phyloP scores from a whole-genome alignment of 2,329 filamentous ascomycete genomes.

The Botrytis galanthina region DNA sequence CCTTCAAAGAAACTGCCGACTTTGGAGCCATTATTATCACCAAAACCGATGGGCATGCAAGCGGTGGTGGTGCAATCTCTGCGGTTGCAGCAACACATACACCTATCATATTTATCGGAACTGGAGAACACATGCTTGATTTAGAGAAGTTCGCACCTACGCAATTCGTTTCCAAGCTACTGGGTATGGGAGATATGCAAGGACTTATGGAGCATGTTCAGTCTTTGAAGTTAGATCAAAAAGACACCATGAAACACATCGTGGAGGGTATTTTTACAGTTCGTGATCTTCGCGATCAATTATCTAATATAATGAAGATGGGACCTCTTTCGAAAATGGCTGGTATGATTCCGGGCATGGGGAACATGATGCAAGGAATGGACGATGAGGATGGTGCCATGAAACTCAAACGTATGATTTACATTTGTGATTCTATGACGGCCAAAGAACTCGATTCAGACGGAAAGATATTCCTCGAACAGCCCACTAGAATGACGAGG shows the following conservation, averaged over 20 bases:
- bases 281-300: constrained; percentile 88
- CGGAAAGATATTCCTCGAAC: constrained; percentile 88
- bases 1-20: constrained; percentile 95
- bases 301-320: constrained; percentile 99
- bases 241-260: constrained; percentile 99
- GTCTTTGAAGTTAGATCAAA: constrained; percentile 90
- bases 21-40: constrained; percentile 99
- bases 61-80: constrained; percentile 94
- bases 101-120: constrained; percentile 96
- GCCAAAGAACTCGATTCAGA: constrained; percentile 93
- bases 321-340: constrained; percentile 96
- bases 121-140: constrained; percentile 95
- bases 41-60: constrained; percentile 94
- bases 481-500: constrained; percentile 88
- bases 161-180: constrained; percentile 87
- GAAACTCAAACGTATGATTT: constrained; percentile 97
- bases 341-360: constrained; percentile 96
- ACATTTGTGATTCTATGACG: constrained; percentile 98
- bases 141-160: constrained; percentile 89
- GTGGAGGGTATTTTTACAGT: constrained; percentile 95
- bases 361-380: constrained; percentile 90
- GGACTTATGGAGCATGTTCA: constrained; percentile 96
- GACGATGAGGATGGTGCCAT: constrained; percentile 93
- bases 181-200: constrained; percentile 97
- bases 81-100: constrained; percentile 95